Evolutionary conservation across 441 rosid species (phyloP).

Genomic region (Gossypium laxum): DNA sequence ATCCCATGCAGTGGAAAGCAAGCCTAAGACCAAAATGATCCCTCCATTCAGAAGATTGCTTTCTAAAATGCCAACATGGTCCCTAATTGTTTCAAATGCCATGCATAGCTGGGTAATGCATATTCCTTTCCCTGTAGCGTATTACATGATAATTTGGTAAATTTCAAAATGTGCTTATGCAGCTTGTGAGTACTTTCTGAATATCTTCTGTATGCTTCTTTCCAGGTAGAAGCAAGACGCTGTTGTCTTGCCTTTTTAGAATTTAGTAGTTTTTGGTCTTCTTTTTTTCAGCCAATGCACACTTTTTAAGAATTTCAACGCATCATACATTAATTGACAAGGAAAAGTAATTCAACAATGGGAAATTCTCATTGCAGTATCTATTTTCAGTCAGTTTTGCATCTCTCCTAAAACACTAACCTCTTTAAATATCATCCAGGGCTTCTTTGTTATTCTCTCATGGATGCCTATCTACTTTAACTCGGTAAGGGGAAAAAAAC

Average conservation of each 20-base stretch:
- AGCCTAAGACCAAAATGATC: conserved; percentile 34
- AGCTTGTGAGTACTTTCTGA: neutral
- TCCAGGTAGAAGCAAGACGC: neutral
- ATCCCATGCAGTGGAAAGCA: conserved; percentile 26
- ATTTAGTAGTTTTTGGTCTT: neutral
- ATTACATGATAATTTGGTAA: neutral
- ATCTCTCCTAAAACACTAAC: neutral
- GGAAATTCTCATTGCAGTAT: neutral
- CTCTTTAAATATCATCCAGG: conserved; percentile 33
- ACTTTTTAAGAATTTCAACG: neutral
- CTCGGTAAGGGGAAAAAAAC: conserved; percentile 44
- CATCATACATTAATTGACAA: neutral
- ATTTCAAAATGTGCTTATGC: neutral
- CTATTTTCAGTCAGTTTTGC: neutral
- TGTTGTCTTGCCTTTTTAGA: neutral
- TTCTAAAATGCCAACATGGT: conserved; percentile 86
- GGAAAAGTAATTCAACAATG: neutral
- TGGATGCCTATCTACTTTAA: conserved; percentile 98
- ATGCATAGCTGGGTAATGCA: conserved; percentile 88
- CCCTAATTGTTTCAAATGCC: conserved; percentile 75
- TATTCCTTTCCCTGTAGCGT: neutral
- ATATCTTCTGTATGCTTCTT: too few species aligned
- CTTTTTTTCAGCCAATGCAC: neutral
- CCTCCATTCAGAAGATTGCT: conserved; percentile 79
- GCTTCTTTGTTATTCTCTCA: conserved; percentile 87